Evolutionary conservation across 2,329 filamentous ascomycete species (phyloP), one percentile per base, ranked within the genome.

Genomic region (Chalaropsis ovoidea): DNA sequence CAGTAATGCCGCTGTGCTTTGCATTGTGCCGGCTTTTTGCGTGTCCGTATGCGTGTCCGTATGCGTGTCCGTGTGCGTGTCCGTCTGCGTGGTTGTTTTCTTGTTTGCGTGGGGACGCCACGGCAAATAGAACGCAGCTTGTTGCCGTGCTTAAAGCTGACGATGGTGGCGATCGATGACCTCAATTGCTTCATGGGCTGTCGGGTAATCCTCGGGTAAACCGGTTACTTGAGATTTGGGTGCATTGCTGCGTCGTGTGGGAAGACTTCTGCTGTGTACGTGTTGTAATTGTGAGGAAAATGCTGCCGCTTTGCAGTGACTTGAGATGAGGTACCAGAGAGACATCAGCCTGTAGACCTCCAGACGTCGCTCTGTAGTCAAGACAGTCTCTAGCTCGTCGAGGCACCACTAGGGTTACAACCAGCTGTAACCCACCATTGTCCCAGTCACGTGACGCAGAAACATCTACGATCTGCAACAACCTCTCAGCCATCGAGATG

Each of bases 81-180:
- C 3, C 31, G 64, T 74, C 74, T 11, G 77, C 77, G 70, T 70
- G 71, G n/a, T n/a, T n/a, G n/a, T n/a, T n/a, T 41, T 69, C 71
- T 13, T 70, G 70, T 61, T 17, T 41, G 58, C 39, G 35, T 17
- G 31, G 54, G 54, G 15, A 22, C n/a, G 39, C 24, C 11, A 6
- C 24, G 13, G 56, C 31, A 11, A 15, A 15, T 52, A 17, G 19
- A 19, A 11, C 5, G 27, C 15, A 17, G 17, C 27, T 10, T 10
- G 43, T 22, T 17, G 39, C 1, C 11, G 19, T 11, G 22, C 13
- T 6, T 27, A n/a, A 35, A 56, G 22, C 52, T 56, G 27, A 17
- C 6, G 24, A 56, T 56, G 27, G 31, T 31, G 52, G 15, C 31
- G 31, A 31, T 31, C 52, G 52, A 56, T 56, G 52, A 56, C 24